Base-by-base conservation (phyloP, 768 basidiomycete species). In the Tephrocybe sp. region DNA sequence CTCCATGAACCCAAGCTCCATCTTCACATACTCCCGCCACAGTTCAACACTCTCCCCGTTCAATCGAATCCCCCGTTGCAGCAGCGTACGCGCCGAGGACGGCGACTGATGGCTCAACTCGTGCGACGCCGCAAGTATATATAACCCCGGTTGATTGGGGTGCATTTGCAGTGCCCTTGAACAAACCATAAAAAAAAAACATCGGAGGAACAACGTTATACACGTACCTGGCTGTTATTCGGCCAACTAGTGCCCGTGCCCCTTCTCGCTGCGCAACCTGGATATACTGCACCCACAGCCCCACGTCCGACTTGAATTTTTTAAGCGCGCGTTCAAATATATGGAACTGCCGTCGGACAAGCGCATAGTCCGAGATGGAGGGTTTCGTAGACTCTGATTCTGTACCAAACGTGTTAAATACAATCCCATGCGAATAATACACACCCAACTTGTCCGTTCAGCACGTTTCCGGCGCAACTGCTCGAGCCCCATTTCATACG, bases 401-500 rank as follows among this genome's bases (percentile, higher is more conserved):
- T 78, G 5, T 58, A 16, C n/a, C n/a, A n/a, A n/a, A n/a, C n/a
- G 37, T 19, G 24, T 18, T 24, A 54, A 24, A 22, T 34, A 37
- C 36, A 44, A 53, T 49, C 2, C 16, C n/a, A 38, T 22, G 31
- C 1, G 42, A 37, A 11, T 19, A 44, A 49, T 15, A n/a, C 16
- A 15, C 18, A 37, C 18, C n/a, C 18, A 7, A 93, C 92, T 81
- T 45, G 91, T 64, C 27, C 90, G 77, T 56, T 85, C 79, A 24
- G 79, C 76, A 46, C 93, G 77, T 62, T 93, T 92, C 58, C 81
- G 75, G 25, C 91, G 74, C 57, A 97, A 68, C 30, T 84, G 80
- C 65, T 97, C 94, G 37, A 97, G 76, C 9, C 79, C 79, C 84
- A 92, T 93, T 71, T 95, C 92, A 65, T 94, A 97, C 4, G 87